Base-by-base conservation (phyloP, 106 monocot species). In the Cymbidium sinense region DNA sequence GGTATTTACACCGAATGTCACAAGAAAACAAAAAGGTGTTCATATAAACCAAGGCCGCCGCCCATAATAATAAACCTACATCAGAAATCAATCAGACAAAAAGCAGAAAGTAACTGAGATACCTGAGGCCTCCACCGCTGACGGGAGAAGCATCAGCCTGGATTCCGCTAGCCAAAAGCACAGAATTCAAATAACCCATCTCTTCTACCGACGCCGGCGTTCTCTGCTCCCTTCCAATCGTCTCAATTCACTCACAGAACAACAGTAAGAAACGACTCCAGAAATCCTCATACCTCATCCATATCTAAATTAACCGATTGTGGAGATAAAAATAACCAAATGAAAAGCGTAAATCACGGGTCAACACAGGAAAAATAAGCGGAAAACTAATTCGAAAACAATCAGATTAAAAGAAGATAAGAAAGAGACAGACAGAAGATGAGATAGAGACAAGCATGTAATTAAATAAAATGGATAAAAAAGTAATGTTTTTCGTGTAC, bases 81-180 rank as follows among this genome's bases (percentile, higher is more conserved):
- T 20, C 58, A 58, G 58, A 10, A 67, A 67, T 30, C 27, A 67
- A 31, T 13, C 47, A 47, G 47, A 47, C 17, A 47, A 67, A 67
- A 31, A 71, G 19, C 13, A 37, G 5, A 70, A 4, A 31, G 21
- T 23, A 54, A 76, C 2, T 20, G 20, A 44, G 20, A 34, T 70
- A 88, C 88, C 88, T 85, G 70, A 85, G 88, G 15, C 88, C 88
- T 39, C 85, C 85, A 31, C 88, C 88, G 36, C 85, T 85, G 51
- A 88, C 85, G 2, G 79, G 79, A 64, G 77, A 82, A 34, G 77
- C 85, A 61, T 77, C 85, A 15, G 55, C 73, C 33, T 80, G 82
- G 44, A 34, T 51, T 65, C 87, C 87, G 50, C 81, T 76, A n/a
- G 75, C 15, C 47, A n/a, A 34, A 50, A 77, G 34, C 25, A 85